Conservation (phyloP, 176 grass and related monocot species). For the Puya raimondii region DNA sequence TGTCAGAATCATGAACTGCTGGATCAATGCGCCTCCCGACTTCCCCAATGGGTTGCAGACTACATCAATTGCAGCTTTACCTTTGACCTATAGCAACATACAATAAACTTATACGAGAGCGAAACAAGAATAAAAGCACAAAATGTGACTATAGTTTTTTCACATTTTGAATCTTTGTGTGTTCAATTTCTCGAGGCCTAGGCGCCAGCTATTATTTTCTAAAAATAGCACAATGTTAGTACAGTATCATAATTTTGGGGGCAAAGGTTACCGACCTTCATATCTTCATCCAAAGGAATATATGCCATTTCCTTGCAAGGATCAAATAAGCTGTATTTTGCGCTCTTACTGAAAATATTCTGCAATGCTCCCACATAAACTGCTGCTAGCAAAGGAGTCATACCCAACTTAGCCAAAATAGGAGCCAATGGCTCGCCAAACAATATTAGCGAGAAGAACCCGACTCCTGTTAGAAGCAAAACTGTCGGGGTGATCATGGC, state of each 20-base stretch:
- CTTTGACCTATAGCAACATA: constrained; percentile 50
- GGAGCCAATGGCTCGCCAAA: constrained; percentile 73
- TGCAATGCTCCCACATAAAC: constrained; percentile 97
- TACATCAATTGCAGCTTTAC: constrained; percentile 96
- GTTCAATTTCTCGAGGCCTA: too few species aligned
- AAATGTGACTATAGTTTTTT: too few species aligned
- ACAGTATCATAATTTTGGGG: neutral
- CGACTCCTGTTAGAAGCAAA: constrained; percentile 87
- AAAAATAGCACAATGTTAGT: too few species aligned
- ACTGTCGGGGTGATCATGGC: constrained; percentile 91
- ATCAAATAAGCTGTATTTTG: constrained; percentile 99
- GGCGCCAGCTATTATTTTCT: too few species aligned
- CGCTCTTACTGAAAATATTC: constrained; percentile 99
- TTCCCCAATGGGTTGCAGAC: constrained; percentile 98
- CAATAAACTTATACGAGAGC: neutral
- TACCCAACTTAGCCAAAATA: constrained; percentile 54
- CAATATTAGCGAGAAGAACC: constrained; percentile 94
- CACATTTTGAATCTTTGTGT: too few species aligned
- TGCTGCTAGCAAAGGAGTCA: constrained; percentile 91
- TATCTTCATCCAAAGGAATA: constrained; percentile 98
- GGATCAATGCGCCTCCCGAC: constrained; percentile 95
- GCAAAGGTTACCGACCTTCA: constrained; percentile 63
- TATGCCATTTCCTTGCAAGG: constrained; percentile 99
- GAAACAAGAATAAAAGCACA: neutral
- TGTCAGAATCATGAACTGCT: constrained; percentile 97